These are phyloP conservation scores for Trypanosoma lewisi DNA, from an alignment of 208 protist genomes.

Conservation along the genomic window DNA sequence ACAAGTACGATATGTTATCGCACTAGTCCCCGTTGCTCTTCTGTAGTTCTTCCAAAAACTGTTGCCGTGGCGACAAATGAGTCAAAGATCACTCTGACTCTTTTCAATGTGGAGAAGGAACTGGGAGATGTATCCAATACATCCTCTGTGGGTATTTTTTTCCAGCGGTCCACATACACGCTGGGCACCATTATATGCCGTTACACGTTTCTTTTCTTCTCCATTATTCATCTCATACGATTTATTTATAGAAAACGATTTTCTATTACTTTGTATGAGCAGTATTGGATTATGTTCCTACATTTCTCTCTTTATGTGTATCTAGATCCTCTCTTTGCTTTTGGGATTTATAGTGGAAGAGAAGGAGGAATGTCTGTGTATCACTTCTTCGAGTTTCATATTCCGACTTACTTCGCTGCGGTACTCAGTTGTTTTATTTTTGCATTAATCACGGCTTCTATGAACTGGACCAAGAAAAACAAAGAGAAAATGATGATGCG, in stretches of 20 bases:
- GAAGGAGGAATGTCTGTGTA: constrained; percentile 3
- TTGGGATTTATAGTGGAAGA: constrained; percentile 47
- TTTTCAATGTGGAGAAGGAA: constrained; percentile 55
- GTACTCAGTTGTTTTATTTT: constrained; percentile 62
- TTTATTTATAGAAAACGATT: constrained; percentile 46
- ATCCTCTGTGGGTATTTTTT: constrained; percentile 59
- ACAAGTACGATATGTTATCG: constrained; percentile 50
- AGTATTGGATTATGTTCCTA: constrained; percentile 53
- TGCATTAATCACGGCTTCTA: constrained; percentile 49
- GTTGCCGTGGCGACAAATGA: constrained; percentile 43
- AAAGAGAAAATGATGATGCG: not conserved
- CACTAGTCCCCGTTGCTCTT: constrained; percentile 39
- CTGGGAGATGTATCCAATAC: constrained; percentile 37
- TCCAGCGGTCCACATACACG: constrained; percentile 66
- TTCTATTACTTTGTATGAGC: constrained; percentile 45
- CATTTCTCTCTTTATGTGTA: constrained; percentile 58
- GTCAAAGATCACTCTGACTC: constrained; percentile 49
- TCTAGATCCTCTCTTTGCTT: constrained; percentile 61
- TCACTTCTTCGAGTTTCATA: constrained; percentile 67
- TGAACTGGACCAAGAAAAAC: constrained; percentile 20
- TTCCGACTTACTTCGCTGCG: constrained; percentile 70
- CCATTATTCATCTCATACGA: constrained; percentile 38
- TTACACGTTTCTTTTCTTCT: constrained; percentile 54
- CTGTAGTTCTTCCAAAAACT: constrained; percentile 53
- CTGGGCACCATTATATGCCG: constrained; percentile 58